Conservation (phyloP, 176 grass and related monocot genomes). For the Oryza meridionalis region DNA sequence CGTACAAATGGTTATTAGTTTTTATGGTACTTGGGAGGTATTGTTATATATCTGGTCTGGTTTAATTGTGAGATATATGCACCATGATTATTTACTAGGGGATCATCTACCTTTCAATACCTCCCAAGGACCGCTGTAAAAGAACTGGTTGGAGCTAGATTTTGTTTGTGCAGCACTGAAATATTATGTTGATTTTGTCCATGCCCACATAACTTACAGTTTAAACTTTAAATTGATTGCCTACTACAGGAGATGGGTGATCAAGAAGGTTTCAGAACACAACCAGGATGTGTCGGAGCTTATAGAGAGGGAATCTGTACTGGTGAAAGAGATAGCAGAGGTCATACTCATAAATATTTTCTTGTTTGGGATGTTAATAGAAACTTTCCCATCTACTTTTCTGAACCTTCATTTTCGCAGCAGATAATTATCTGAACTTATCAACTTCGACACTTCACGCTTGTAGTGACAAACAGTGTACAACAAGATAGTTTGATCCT, state of each 20-base stretch:
- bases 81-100: background rate
- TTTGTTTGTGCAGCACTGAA: conserved; percentile 4
- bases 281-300: conserved; percentile 51
- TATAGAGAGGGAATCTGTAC: conserved; percentile 66
- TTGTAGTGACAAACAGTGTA: background rate
- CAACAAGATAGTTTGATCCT: conserved; percentile 7
- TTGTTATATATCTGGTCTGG: background rate
- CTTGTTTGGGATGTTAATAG: conserved; percentile 1
- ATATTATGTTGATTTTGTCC: conserved; percentile 19
- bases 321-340: conserved; percentile 85
- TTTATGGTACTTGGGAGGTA: background rate
- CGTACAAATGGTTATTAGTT: background rate
- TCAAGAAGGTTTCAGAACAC: conserved; percentile 67
- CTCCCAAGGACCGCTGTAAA: background rate
- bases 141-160: background rate
- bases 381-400: conserved; percentile 15
- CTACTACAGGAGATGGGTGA: conserved; percentile 80
- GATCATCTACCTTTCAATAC: background rate
- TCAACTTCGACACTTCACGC: background rate
- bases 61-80: too few species aligned
- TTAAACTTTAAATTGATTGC: conserved; percentile 25
- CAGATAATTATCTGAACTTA: conserved; percentile 9
- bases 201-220: background rate
- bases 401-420: background rate
- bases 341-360: conserved; percentile 42